Percentiles rank a stretch among this genome's conserved stretches.
phyloP scores from a whole-genome alignment of 2,329 filamentous ascomycete species.

The Orbilia ellipsospora region DNA sequence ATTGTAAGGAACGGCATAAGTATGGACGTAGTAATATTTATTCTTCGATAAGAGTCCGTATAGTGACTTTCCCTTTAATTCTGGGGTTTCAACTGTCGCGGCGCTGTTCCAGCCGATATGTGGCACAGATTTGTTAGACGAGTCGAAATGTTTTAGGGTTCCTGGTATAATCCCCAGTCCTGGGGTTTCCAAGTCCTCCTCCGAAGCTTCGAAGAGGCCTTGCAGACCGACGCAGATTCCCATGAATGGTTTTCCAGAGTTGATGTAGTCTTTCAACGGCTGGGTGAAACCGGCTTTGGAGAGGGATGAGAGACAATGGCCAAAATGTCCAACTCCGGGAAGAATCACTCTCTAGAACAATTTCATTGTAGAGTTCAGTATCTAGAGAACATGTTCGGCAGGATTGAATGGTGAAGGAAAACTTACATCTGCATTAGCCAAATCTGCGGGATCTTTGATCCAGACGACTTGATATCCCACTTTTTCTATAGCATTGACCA shows the following conservation, averaged over 20 bases:
- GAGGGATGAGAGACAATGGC: constrained; percentile 90
- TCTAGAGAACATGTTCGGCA: neutral
- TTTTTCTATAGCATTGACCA: constrained; percentile 98
- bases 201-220: constrained; percentile 85
- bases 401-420: constrained; percentile 2
- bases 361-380: neutral
- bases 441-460: constrained; percentile 85
- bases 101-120: constrained; percentile 99
- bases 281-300: constrained; percentile 83
- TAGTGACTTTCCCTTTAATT: constrained; percentile 67
- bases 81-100: constrained; percentile 65
- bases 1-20: constrained; percentile 84
- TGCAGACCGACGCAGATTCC: constrained; percentile 96
- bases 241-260: constrained; percentile 95
- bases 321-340: constrained; percentile 96
- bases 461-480: constrained; percentile 92
- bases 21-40: constrained; percentile 99
- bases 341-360: constrained; percentile 73
- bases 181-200: constrained; percentile 76
- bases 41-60: constrained; percentile 82
- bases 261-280: constrained; percentile 83
- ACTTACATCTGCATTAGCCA: constrained; percentile 82
- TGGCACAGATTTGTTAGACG: constrained; percentile 85
- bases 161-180: constrained; percentile 81
- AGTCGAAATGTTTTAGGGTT: constrained; percentile 79